Base-by-base conservation (phyloP, 208 protist species). In the Trypanosoma platydactyli region DNA sequence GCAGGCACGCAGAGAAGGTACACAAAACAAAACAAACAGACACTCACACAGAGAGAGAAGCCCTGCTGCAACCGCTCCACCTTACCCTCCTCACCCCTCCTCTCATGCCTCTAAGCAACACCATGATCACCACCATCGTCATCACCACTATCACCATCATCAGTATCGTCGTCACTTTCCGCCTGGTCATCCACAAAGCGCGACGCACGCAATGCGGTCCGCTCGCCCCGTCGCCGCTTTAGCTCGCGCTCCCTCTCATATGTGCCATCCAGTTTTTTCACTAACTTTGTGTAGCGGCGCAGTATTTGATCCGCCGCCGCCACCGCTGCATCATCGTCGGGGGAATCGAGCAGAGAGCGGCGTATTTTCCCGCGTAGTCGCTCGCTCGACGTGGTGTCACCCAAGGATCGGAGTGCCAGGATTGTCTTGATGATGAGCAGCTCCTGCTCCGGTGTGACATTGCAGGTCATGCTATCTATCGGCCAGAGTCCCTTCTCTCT, bases 151-250 rank as follows among this genome's bases (percentile, higher is more conserved):
- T 71, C 66, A 42, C 80, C 73, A 30, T 79, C 75, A 4, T 68
- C 70, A 13, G 58, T 67, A 2, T 70, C 73, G 13, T 88, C 80
- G 24, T 68, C 86, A 56, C 72, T 86, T 30, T 85, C 86, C 18
- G 82, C 86, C 53, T 92, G 77, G 20, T 80, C 58, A 41, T 92
- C 86, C 0, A 92, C 75, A 41, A 84, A 86, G 24, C 73, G 73
- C 15, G 75, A 73, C 7, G 73, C 80, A 1, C 71, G 64, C 42
- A 58, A 65, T 42, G 71, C 56, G 20, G 63, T 65, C 50, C 57
- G 64, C 61, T 87, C 82, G 13, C 75, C 74, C 25, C 78, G 67
- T 38, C 69, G 73, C 9, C 73, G 80, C 70, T 87, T 92, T 6
- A 72, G 67, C 25, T 76, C 71, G 41, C 78, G 73, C 33, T 72